Base-by-base conservation (phyloP, 805 yeast genomes). In the Clavispora fructus region DNA sequence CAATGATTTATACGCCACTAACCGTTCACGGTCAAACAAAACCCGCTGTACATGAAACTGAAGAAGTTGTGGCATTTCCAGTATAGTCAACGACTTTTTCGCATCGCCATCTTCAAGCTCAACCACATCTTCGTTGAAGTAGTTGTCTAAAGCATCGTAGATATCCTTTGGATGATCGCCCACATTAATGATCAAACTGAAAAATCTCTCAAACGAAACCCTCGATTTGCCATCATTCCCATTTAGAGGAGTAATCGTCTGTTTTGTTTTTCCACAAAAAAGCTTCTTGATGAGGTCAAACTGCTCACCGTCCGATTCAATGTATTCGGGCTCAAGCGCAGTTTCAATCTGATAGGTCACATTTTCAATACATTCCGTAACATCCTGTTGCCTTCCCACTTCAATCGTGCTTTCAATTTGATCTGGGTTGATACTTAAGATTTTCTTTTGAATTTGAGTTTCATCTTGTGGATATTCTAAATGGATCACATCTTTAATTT, bases 11-110 rank as follows among this genome's bases (percentile, higher is more conserved):
- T 87, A 87, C 0, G 95, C 88, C 64, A 83, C 77, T 42, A 83
- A 74, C 12, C 77, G 67, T 45, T 74, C 83, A 39, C 90, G 74
- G 60, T 94, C 97, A 62, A 84, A 94, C 61, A 88, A 87, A 1
- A 94, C 98, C 60, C 99, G 75, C 65, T 91, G 98, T 7, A 94
- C 87, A 61, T 94, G 99, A 41, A 94, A 79, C 62, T 94, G 99
- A 41, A 94, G 64, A 42, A 94, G 78, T 6, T 83, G 82, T 0
- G 99, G 99, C 17, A 89, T 67, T 46, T 80, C 75, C 9, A 79
- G 74, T 4, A 92, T 77, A 0, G 91, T 79, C 40, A 91, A 77
- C 0, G 86, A 77, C 60, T 95, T 79, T 54, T 82, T 80, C 6
- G 86, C 92, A 25, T 75, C 73, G 1, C 90, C 95, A 50, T 83